Base-by-base conservation (phyloP, 495 filamentous ascomycete genomes). In the Aspergillus cavernicola region DNA sequence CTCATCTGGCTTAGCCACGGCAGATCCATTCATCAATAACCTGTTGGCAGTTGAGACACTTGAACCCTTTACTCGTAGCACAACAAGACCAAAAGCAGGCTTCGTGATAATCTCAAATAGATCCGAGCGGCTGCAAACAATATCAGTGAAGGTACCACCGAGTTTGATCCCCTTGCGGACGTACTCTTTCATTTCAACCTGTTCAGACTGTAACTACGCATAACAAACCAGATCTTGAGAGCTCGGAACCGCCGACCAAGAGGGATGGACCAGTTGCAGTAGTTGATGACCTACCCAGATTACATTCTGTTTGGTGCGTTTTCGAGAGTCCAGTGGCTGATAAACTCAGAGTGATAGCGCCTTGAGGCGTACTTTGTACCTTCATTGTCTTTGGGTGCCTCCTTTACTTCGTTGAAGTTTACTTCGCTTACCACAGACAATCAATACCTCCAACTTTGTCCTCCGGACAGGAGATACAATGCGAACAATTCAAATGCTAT, bases 251-350 rank as follows among this genome's bases (percentile, higher is more conserved):
- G 81, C 6, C 93, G 80, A 11, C 93, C 93, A 1, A 98, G 82
- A 11, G 93, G 93, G 64, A 98, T 96, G 69, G 95, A 91, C 93
- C 93, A 98, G 77, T 98, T 95, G 20, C 93, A 83, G 71, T 98
- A 97, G 65, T 98, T 93, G 31, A 90, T 96, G 2, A 98, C 93
- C 6, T 91, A 78, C 1, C 92, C 92, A 36, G 78, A 79, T 52
- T 91, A n/a, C n/a, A n/a, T n/a, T n/a, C n/a, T n/a, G n/a, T n/a
- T n/a, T n/a, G n/a, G n/a, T n/a, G n/a, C n/a, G n/a, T n/a, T n/a
- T n/a, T n/a, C n/a, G n/a, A n/a, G n/a, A n/a, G n/a, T n/a, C n/a
- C n/a, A n/a, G n/a, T n/a, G n/a, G n/a, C n/a, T n/a, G n/a, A n/a
- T n/a, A n/a, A n/a, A n/a, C n/a, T n/a, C n/a, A n/a, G n/a, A n/a